These are phyloP conservation scores for Russula sp. DNA, from an alignment of 768 basidiomycete species.

Conservation along the genomic window DNA sequence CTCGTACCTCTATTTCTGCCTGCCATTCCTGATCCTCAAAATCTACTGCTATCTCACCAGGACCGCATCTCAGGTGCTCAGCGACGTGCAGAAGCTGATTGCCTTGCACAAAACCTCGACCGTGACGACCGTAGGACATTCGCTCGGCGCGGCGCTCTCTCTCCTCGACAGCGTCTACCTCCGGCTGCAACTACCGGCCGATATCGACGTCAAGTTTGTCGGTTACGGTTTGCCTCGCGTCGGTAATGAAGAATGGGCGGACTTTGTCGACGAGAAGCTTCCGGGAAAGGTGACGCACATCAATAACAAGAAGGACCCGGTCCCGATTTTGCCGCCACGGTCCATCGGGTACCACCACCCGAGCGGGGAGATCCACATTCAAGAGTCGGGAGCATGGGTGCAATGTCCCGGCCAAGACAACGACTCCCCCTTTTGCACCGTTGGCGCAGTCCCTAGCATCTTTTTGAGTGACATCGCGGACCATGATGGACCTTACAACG, in stretches of 20 bases:
- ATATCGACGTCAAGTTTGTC: conserved; percentile 33
- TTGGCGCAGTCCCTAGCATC: neutral
- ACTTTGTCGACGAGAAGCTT: conserved; percentile 19
- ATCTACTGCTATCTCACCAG: neutral
- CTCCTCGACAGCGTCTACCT: conserved; percentile 27
- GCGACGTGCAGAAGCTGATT: conserved; percentile 36
- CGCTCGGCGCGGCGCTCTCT: conserved; percentile 27
- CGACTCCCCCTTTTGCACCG: neutral
- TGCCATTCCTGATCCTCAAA: neutral
- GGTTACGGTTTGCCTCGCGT: conserved; percentile 45
- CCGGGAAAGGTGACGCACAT: conserved; percentile 25
- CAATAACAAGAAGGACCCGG: conserved; percentile 34
- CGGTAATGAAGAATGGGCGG: conserved; percentile 32
- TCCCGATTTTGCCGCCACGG: conserved; percentile 52
- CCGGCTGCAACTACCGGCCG: conserved; percentile 23
- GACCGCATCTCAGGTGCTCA: conserved; percentile 36
- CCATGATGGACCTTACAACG: neutral
- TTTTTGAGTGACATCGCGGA: neutral
- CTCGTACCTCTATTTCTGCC: neutral
- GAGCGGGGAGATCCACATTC: conserved; percentile 47
- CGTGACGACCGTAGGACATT: conserved; percentile 37
- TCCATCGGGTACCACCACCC: conserved; percentile 45
- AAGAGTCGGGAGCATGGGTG: conserved; percentile 33
- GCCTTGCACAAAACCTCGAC: conserved; percentile 29
- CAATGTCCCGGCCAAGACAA: conserved; percentile 33